These are phyloP conservation scores for Alternaria ethzedia DNA, from an alignment of 2,329 filamentous ascomycete species.

Conservation along the genomic window DNA sequence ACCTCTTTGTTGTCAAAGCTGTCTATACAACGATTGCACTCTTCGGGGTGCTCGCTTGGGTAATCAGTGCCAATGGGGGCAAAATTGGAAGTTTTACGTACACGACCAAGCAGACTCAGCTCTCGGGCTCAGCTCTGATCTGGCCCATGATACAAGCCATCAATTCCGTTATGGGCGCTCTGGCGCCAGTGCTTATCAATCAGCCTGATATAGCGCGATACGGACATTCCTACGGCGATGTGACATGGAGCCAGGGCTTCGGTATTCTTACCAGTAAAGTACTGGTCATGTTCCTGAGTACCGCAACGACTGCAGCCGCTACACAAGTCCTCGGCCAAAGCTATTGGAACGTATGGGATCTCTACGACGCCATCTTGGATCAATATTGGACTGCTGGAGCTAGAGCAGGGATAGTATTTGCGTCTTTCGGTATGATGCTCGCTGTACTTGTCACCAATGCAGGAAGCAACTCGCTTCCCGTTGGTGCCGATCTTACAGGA, in stretches of 20 bases:
- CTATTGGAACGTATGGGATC: conserved; percentile 34
- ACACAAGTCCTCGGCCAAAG: conserved; percentile 26
- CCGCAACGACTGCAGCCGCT: conserved; percentile 16
- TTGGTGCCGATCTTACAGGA: conserved; percentile 33
- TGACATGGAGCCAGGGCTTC: conserved; percentile 25
- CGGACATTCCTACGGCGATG: conserved; percentile 19
- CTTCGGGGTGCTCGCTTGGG: conserved; percentile 27
- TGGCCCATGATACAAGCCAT: conserved; percentile 30
- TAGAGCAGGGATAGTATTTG: conserved; percentile 36
- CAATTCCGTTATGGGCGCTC: conserved; percentile 28
- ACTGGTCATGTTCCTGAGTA: conserved; percentile 30
- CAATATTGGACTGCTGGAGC: conserved; percentile 28
- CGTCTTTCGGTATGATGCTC: conserved; percentile 32
- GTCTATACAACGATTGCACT: conserved; percentile 20
- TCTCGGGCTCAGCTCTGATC: conserved; percentile 22
- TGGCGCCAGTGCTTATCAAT: conserved; percentile 27
- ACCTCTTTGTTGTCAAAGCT: conserved; percentile 29
- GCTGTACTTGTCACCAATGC: conserved; percentile 35
- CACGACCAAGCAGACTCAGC: conserved; percentile 21
- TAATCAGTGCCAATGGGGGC: conserved; percentile 30
- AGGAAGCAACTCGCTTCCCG: conserved; percentile 34
- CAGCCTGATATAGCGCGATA: conserved; percentile 32
- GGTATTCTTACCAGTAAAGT: conserved; percentile 30
- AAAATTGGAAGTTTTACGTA: conserved; percentile 25
- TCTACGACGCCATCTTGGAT: conserved; percentile 24